Percentiles rank a stretch among this genome's conserved stretches.
phyloP scores from a whole-genome alignment of 495 filamentous ascomycete species.

The Trichoderma gamsii region DNA sequence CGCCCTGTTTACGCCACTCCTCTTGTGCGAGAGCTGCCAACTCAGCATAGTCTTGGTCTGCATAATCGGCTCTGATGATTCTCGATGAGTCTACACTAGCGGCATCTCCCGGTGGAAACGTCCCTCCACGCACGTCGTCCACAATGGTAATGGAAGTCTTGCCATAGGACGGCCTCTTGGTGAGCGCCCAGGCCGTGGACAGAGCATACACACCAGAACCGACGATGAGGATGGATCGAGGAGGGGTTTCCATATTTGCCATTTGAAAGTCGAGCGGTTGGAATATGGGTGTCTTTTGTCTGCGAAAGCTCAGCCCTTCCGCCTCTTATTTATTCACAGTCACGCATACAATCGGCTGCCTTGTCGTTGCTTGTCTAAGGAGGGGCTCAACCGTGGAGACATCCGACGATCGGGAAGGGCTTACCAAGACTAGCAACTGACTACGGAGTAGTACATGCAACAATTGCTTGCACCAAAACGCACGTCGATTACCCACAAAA shows the following conservation, averaged over 20 bases:
- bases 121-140: constrained; percentile 43
- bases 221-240: constrained; percentile 61
- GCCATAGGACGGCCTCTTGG: constrained; percentile 48
- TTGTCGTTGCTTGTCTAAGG: neutral
- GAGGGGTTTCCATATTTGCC: constrained; percentile 20
- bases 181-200: constrained; percentile 60
- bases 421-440: neutral
- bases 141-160: constrained; percentile 57
- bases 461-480: neutral
- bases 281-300: neutral
- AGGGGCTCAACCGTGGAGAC: neutral
- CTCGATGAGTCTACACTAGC: constrained; percentile 70
- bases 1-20: constrained; percentile 60
- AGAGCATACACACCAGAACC: constrained; percentile 75
- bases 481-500: neutral
- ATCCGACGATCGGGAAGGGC: neutral
- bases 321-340: neutral
- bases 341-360: neutral
- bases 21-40: constrained; percentile 62
- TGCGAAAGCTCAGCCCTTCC: neutral
- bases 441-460: neutral
- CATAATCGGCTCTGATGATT: constrained; percentile 79
- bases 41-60: constrained; percentile 60
- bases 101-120: constrained; percentile 62
- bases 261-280: neutral